These are phyloP conservation scores for Nyctanthes arbortristis DNA, from an alignment of 257 asterid species.

Conservation along the genomic window DNA sequence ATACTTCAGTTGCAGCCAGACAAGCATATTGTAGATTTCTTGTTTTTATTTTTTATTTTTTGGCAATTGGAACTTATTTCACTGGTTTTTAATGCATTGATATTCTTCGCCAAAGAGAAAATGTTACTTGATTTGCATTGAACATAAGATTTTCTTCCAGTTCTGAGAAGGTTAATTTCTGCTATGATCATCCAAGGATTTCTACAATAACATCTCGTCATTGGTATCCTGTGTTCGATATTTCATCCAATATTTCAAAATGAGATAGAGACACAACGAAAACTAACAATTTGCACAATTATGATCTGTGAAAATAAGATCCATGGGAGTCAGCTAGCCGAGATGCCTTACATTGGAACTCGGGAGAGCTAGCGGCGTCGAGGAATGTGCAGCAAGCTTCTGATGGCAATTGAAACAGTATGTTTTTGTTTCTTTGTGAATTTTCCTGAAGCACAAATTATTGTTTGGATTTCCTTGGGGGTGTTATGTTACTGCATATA, in stretches of 20 bases:
- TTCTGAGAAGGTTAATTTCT: constrained; percentile 2
- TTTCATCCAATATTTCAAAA: neutral
- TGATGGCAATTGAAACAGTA: constrained; percentile 74
- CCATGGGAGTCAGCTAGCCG: constrained; percentile 81
- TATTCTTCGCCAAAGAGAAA: constrained; percentile 5
- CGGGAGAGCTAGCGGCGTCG: constrained; percentile 74
- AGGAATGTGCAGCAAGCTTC: constrained; percentile 89
- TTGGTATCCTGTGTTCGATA: constrained; percentile 4
- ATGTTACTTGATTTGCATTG: neutral
- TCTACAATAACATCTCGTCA: constrained; percentile 5
- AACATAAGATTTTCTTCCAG: neutral
- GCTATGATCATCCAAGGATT: constrained; percentile 13
- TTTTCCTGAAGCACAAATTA: constrained; percentile 14
- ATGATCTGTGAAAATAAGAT: constrained; percentile 47
- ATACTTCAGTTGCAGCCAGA: neutral
- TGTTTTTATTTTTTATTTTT: constrained; percentile 9
- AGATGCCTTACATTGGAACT: constrained; percentile 98
- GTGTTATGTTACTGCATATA: too few relatives aligned
- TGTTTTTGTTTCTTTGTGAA: constrained; percentile 20
- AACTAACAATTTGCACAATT: neutral
- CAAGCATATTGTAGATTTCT: neutral
- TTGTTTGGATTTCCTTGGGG: neutral
- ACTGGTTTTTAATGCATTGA: neutral
- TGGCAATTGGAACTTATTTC: neutral
- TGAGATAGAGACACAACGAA: neutral